phyloP scores from a whole-genome alignment of 2,329 filamentous ascomycete genomes.

The Colletotrichum melonis region DNA sequence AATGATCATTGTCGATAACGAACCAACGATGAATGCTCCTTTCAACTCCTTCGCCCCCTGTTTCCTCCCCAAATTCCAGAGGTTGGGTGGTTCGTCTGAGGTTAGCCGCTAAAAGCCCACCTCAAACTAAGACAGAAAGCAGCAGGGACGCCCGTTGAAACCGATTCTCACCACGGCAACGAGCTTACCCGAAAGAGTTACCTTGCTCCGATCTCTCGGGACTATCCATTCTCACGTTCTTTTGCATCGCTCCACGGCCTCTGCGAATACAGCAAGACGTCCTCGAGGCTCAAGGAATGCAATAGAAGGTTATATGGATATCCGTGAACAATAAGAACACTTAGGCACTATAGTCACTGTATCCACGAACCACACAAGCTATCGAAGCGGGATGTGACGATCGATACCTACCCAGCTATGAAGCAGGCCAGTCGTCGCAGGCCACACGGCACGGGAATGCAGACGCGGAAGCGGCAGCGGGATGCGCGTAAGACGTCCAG shows the following conservation, averaged over 20 bases:
- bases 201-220: slow-evolving; percentile 30
- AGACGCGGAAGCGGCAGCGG: slow-evolving; percentile 23
- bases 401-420: background rate
- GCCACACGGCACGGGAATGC: slow-evolving; percentile 13
- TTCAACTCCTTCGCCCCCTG: background rate
- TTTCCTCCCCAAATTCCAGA: slow-evolving; percentile 15
- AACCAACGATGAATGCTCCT: background rate
- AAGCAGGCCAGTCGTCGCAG: background rate
- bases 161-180: slow-evolving; percentile 13
- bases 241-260: background rate
- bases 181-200: slow-evolving; percentile 19
- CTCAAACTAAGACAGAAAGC: slow-evolving; percentile 1
- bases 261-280: background rate
- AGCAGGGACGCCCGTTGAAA: slow-evolving; percentile 28
- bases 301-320: background rate
- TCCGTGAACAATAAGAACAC: background rate
- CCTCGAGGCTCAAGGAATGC: background rate
- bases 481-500: slow-evolving; percentile 16
- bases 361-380: background rate
- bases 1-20: background rate
- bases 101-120: slow-evolving; percentile 14
- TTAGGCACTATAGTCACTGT: background rate
- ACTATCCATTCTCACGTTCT: slow-evolving; percentile 5
- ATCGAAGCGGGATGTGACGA: background rate
- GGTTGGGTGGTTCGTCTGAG: slow-evolving; percentile 8